Evolutionary conservation across 2,329 filamentous ascomycete genomes (phyloP).

Genomic region (Parastagonospora nodorum): DNA sequence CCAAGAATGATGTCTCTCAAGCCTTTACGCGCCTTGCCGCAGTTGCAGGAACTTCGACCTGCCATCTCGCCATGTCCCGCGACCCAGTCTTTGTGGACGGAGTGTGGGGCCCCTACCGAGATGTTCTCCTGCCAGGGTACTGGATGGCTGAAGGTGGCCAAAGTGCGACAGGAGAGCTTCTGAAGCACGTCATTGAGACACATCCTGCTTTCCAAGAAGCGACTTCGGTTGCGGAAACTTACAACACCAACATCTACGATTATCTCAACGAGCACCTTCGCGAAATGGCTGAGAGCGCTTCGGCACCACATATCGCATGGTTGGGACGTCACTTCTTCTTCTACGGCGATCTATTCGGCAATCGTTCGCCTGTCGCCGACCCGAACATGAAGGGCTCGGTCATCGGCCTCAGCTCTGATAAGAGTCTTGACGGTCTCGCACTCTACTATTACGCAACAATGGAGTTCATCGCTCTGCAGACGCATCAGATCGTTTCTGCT

Average conservation of each 20-base stretch:
- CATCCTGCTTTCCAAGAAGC: conserved; percentile 89
- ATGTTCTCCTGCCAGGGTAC: conserved; percentile 86
- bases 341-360: conserved; percentile 97
- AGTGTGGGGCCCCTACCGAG: conserved; percentile 96
- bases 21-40: conserved; percentile 92
- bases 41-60: conserved; percentile 95
- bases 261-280: conserved; percentile 88
- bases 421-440: conserved; percentile 83
- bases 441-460: conserved; percentile 94
- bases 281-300: conserved; percentile 70
- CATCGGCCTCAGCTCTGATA: conserved; percentile 85
- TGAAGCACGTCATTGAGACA: conserved; percentile 93
- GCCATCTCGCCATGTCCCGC: conserved; percentile 93
- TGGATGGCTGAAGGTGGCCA: conserved; percentile 99
- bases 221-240: conserved; percentile 75
- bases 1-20: conserved; percentile 86
- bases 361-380: conserved; percentile 91
- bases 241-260: conserved; percentile 90
- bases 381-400: conserved; percentile 90
- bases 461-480: conserved; percentile 98
- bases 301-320: conserved; percentile 80
- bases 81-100: conserved; percentile 92
- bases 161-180: conserved; percentile 90
- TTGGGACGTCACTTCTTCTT: conserved; percentile 96
- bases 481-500: conserved; percentile 88